Conservation (phyloP, 345 rosid species). For the Ceriops decandra region DNA sequence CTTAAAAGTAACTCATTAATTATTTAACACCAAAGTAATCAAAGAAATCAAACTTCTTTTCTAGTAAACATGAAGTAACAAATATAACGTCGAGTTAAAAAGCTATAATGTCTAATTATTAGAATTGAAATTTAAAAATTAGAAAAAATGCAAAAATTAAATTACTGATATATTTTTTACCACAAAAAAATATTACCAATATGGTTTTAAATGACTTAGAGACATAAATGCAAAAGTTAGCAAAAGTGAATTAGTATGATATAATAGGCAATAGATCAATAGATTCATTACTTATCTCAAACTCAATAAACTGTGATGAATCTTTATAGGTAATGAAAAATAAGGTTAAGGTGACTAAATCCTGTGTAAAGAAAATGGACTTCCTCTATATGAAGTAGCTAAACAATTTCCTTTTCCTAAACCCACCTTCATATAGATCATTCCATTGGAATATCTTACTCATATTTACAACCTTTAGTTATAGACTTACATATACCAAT, state of each 20-base stretch:
- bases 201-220: no score
- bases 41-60: no score
- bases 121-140: no score
- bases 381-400: constrained; percentile 90
- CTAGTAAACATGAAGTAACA: no score
- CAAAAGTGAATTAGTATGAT: constrained; percentile 13
- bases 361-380: constrained; percentile 19
- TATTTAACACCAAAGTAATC: no score
- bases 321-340: constrained; percentile 16
- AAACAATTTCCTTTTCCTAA: constrained; percentile 75
- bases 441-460: constrained; percentile 93
- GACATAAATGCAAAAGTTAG: no score
- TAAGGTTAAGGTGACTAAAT: constrained; percentile 25
- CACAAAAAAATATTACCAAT: no score
- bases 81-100: no score
- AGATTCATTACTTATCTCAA: constrained; percentile 2
- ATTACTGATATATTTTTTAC: no score
- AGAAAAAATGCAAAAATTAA: no score
- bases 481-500: constrained; percentile 92
- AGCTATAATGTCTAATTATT: no score
- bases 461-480: constrained; percentile 84
- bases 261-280: constrained; percentile 25
- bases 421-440: constrained; percentile 91
- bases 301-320: not conserved
- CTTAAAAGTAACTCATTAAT: no score